phyloP scores from a whole-genome alignment of 441 rosid species.

The Gossypium schwendimanii region DNA sequence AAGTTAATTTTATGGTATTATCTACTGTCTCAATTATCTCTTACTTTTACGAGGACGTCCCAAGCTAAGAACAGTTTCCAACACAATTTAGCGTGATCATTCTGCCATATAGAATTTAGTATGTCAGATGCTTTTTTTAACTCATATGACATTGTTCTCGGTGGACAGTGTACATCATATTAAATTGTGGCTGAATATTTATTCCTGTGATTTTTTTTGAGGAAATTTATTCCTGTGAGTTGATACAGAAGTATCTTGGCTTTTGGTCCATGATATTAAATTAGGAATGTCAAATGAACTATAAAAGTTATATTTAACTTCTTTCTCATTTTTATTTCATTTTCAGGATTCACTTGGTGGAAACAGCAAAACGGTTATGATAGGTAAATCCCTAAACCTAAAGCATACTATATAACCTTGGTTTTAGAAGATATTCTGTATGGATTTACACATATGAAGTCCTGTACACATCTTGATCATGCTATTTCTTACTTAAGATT shows the following conservation, averaged over 20 bases:
- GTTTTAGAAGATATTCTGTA: neutral
- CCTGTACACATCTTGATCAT: neutral
- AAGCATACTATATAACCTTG: neutral
- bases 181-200: conserved; percentile 1
- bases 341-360: conserved; percentile 71
- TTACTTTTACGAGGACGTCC: neutral
- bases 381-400: conserved; percentile 33
- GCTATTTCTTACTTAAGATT: conserved; percentile 3
- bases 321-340: conserved; percentile 8
- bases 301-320: neutral
- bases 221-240: neutral
- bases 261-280: conserved; percentile 8
- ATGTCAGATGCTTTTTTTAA: neutral
- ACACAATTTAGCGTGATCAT: neutral
- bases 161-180: neutral
- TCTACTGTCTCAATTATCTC: neutral
- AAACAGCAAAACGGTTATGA: conserved; percentile 64
- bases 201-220: too few species aligned
- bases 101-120: conserved; percentile 2
- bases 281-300: conserved; percentile 5
- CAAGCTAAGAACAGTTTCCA: neutral
- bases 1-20: neutral
- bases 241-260: neutral
- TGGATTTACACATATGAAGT: neutral
- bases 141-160: neutral